These are phyloP conservation scores for Fusarium compactum DNA, from an alignment of 2,329 filamentous ascomycete genomes.

Conservation along the genomic window DNA sequence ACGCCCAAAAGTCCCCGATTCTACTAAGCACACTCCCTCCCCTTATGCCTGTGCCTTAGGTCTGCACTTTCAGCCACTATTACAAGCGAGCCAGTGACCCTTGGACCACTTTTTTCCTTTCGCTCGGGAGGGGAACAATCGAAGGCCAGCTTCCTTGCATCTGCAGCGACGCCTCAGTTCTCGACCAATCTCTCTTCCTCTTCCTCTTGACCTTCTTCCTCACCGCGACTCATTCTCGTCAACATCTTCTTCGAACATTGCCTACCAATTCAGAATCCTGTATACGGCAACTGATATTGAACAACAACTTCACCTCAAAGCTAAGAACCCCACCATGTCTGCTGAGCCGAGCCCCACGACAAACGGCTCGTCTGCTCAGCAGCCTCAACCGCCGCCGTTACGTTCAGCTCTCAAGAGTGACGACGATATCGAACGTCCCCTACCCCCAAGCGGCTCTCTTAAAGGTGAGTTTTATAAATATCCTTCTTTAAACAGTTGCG, in stretches of 20 bases:
- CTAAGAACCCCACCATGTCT: slow-evolving; percentile 44
- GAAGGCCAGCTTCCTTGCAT: slow-evolving; percentile 41
- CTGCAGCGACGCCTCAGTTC: slow-evolving; percentile 39
- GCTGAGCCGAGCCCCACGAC: slow-evolving; percentile 41
- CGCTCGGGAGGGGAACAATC: slow-evolving; percentile 34
- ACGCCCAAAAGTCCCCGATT: slow-evolving; percentile 30
- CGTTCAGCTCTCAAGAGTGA: slow-evolving; percentile 61
- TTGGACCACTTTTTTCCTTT: slow-evolving; percentile 36
- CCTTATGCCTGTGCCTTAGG: slow-evolving; percentile 3
- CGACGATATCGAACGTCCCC: slow-evolving; percentile 55
- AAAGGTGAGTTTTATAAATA: slow-evolving; percentile 57
- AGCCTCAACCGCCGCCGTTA: slow-evolving; percentile 49
- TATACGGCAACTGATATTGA: background rate
- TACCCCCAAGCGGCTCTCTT: slow-evolving; percentile 53
- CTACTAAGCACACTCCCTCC: slow-evolving; percentile 42
- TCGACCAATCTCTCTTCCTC: slow-evolving; percentile 25
- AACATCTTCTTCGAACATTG: background rate
- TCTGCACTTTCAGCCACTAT: slow-evolving; percentile 12
- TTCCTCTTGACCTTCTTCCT: slow-evolving; percentile 10
- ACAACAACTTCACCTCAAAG: background rate
- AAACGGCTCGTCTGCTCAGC: slow-evolving; percentile 33
- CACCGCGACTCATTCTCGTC: slow-evolving; percentile 19
- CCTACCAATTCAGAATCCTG: background rate
- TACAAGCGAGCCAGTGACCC: slow-evolving; percentile 34
- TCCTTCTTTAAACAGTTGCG: background rate